phyloP scores from a whole-genome alignment of 768 basidiomycete species.

The Dendrothele bispora region DNA sequence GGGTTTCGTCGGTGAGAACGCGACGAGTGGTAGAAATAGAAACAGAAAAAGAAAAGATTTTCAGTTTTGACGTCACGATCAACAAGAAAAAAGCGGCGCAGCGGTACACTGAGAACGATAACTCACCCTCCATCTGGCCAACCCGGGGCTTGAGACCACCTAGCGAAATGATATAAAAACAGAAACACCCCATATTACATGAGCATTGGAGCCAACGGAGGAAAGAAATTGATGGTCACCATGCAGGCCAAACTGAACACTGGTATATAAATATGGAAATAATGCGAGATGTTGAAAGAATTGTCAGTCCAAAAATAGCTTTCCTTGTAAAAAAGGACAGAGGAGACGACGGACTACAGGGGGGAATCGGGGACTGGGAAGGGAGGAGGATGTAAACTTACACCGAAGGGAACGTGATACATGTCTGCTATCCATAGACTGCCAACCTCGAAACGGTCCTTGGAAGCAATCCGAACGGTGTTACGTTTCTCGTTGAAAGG shows the following conservation, averaged over 20 bases:
- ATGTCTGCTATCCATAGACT: slow-evolving; percentile 65
- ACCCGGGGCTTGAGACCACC: slow-evolving; percentile 52
- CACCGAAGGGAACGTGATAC: slow-evolving; percentile 56
- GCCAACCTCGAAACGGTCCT: slow-evolving; percentile 58
- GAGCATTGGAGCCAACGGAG: background rate
- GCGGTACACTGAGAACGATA: too few species aligned
- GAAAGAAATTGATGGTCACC: slow-evolving; percentile 27
- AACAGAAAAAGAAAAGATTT: background rate
- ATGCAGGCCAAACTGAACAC: slow-evolving; percentile 76
- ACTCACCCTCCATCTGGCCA: slow-evolving; percentile 66
- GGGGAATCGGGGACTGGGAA: too few species aligned
- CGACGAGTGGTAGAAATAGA: too few species aligned
- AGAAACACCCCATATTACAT: background rate
- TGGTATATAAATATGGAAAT: slow-evolving; percentile 23
- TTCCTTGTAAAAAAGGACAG: too few species aligned
- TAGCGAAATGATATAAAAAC: slow-evolving; percentile 7
- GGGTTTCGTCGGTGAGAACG: too few species aligned
- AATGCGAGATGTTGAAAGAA: background rate
- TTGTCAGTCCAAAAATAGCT: too few species aligned
- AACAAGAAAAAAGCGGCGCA: too few species aligned
- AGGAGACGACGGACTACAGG: too few species aligned
- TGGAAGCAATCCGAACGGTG: slow-evolving; percentile 61
- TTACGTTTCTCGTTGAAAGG: slow-evolving; percentile 58
- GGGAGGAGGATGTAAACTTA: slow-evolving; percentile 5
- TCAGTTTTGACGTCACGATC: background rate